Evolutionary conservation across 2,329 filamentous ascomycete species (phyloP).

Genomic region (Xenosphaeropsis pyriputrescens): DNA sequence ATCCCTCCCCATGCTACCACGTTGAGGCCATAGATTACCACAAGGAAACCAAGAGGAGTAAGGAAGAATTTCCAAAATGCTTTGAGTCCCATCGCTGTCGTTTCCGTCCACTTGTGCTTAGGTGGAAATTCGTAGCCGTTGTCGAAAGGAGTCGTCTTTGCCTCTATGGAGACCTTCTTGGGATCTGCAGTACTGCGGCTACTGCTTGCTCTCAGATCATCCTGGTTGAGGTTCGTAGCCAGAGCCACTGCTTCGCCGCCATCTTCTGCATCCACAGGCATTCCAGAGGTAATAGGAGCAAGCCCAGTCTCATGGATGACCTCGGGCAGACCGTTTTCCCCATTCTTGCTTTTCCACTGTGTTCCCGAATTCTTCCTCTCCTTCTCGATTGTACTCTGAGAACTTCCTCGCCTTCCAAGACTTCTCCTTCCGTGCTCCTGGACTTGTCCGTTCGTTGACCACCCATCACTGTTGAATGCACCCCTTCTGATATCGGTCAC

Average conservation of each 20-base stretch:
- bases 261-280: not conserved
- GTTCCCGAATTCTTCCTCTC: not conserved
- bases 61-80: conserved; percentile 59
- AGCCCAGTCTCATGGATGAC: not conserved
- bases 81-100: conserved; percentile 38
- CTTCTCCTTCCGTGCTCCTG: conserved; percentile 14
- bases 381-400: not conserved
- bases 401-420: conserved; percentile 7
- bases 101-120: conserved; percentile 41
- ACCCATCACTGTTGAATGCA: conserved; percentile 15
- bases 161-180: conserved; percentile 5
- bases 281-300: too few species aligned
- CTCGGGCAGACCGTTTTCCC: not conserved
- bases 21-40: conserved; percentile 68
- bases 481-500: conserved; percentile 16
- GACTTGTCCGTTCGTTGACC: conserved; percentile 16
- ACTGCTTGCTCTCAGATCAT: conserved; percentile 9
- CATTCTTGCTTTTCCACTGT: not conserved
- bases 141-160: conserved; percentile 26
- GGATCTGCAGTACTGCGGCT: conserved; percentile 5
- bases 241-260: not conserved
- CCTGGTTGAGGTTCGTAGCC: conserved; percentile 2
- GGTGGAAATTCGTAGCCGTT: conserved; percentile 54
- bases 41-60: conserved; percentile 62
- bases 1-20: conserved; percentile 84